Percentiles rank a stretch among this genome's conserved stretches.
Conservation (phyloP, 495 filamentous ascomycete species). For the Podospora fimiseda region DNA sequence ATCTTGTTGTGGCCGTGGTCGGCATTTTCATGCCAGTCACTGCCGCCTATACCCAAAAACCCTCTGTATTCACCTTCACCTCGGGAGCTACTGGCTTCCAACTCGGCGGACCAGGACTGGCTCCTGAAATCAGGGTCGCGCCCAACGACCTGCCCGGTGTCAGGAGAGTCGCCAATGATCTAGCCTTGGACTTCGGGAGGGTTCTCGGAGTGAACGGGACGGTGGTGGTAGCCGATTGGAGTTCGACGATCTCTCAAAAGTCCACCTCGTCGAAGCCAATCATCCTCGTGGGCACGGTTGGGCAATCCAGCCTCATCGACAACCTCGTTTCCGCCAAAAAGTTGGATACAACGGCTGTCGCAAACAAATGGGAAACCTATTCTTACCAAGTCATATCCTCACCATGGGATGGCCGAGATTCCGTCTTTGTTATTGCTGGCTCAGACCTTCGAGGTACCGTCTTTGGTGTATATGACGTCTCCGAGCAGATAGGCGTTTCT, state of each 20-base stretch:
- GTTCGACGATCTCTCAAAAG: constrained; percentile 21
- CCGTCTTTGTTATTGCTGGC: constrained; percentile 55
- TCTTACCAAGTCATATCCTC: constrained; percentile 42
- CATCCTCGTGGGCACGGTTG: constrained; percentile 48
- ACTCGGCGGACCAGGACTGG: constrained; percentile 18
- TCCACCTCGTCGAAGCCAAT: constrained; percentile 17
- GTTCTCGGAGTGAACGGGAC: constrained; percentile 39
- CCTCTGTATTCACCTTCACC: constrained; percentile 20
- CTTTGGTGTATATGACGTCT: constrained; percentile 57
- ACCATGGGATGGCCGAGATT: constrained; percentile 41
- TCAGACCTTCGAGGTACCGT: constrained; percentile 55
- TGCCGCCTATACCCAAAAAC: constrained; percentile 12
- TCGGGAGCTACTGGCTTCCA: constrained; percentile 13
- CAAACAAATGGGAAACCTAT: constrained; percentile 58
- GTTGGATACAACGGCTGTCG: constrained; percentile 41
- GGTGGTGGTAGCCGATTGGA: constrained; percentile 24
- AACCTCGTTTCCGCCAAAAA: constrained; percentile 40
- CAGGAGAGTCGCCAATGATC: constrained; percentile 39
- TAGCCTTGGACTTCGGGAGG: constrained; percentile 47
- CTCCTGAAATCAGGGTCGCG: constrained; percentile 26
- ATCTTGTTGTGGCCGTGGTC: constrained; percentile 6
- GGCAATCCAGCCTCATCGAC: constrained; percentile 42
- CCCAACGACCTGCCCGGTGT: constrained; percentile 41
- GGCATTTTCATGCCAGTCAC: constrained; percentile 1
- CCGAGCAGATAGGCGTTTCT: constrained; percentile 58